Conservation (phyloP, 352 stramenopile genomes). For the Pythium rhizo-oryzae region DNA sequence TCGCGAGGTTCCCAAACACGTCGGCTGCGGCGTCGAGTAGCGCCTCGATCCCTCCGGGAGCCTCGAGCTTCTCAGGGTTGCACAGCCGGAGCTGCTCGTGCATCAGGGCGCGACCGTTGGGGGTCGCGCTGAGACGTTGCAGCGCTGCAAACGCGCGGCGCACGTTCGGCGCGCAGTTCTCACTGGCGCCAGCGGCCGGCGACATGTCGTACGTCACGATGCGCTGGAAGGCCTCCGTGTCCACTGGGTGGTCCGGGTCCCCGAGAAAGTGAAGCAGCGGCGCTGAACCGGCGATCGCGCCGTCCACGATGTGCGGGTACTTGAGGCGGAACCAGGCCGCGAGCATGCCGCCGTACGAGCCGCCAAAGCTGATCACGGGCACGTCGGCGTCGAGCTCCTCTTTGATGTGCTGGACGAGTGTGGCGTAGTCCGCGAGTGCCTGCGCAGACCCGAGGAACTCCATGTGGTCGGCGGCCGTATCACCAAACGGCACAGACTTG, state of each 20-base stretch:
- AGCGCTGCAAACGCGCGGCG: slow-evolving; percentile 60
- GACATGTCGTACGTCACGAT: slow-evolving; percentile 70
- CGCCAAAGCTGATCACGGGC: slow-evolving; percentile 92
- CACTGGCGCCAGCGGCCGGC: slow-evolving; percentile 56
- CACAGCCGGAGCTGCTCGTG: slow-evolving; percentile 54
- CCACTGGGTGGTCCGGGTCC: slow-evolving; percentile 55
- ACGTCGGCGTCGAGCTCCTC: slow-evolving; percentile 43
- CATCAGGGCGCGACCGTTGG: slow-evolving; percentile 35
- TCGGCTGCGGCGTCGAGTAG: slow-evolving; percentile 72
- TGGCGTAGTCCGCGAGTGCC: slow-evolving; percentile 89
- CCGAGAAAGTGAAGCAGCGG: slow-evolving; percentile 76
- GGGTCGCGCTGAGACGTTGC: slow-evolving; percentile 45
- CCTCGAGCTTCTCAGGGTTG: slow-evolving; percentile 41
- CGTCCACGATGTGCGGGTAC: slow-evolving; percentile 90
- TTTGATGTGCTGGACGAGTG: slow-evolving; percentile 61
- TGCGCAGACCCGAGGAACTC: slow-evolving; percentile 86
- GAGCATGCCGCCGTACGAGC: slow-evolving; percentile 95
- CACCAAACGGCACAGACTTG: slow-evolving; percentile 83
- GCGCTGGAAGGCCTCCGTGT: slow-evolving; percentile 64
- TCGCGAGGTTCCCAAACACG: slow-evolving; percentile 93
- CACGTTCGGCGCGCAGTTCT: slow-evolving; percentile 83
- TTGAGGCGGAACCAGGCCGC: slow-evolving; percentile 91
- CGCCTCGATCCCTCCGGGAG: slow-evolving; percentile 36
- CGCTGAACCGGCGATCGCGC: slow-evolving; percentile 90
- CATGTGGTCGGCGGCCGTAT: slow-evolving; percentile 57